These are phyloP conservation scores for Auriscalpium orientale DNA, from an alignment of 768 basidiomycete species.

Conservation along the genomic window DNA sequence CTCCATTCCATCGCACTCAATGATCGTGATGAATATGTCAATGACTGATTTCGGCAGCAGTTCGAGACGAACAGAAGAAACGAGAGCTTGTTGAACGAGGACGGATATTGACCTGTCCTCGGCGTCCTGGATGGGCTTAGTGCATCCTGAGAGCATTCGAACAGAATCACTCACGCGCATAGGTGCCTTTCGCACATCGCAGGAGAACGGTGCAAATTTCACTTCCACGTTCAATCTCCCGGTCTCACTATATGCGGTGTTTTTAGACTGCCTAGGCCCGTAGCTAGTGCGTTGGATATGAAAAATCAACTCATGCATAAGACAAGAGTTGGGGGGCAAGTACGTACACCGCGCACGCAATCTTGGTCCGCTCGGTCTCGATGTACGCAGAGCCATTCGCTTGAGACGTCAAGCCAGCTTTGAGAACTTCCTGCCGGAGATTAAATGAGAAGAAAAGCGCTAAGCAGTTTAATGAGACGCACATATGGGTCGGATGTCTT, in stretches of 20 bases:
- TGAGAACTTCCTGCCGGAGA: constrained; percentile 52
- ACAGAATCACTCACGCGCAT: constrained; percentile 56
- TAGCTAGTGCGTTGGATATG: constrained; percentile 40
- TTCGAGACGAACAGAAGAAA: constrained; percentile 79
- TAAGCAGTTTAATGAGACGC: constrained; percentile 20
- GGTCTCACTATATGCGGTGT: constrained; percentile 72
- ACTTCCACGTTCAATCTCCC: constrained; percentile 92
- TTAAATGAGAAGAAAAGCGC: not conserved
- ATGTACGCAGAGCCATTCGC: constrained; percentile 97
- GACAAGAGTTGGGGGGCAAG: not conserved
- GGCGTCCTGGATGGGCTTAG: constrained; percentile 60
- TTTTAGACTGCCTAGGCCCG: constrained; percentile 81
- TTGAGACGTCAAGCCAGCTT: constrained; percentile 84
- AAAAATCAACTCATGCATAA: constrained; percentile 2
- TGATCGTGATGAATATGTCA: constrained; percentile 83
- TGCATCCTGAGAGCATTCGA: not conserved
- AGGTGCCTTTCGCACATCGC: constrained; percentile 66
- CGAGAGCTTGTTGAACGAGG: constrained; percentile 78
- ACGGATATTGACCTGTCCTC: constrained; percentile 84
- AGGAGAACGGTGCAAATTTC: constrained; percentile 94
- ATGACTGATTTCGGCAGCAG: constrained; percentile 90
- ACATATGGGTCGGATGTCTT: constrained; percentile 87
- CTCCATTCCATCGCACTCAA: constrained; percentile 91
- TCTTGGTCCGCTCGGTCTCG: constrained; percentile 85
- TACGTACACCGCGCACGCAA: constrained; percentile 87